Percentiles rank a stretch among this genome's conserved stretches.
These are phyloP conservation scores for Musa balbisiana DNA, from an alignment of 202 grass and related monocot genomes.

Conservation along the genomic window DNA sequence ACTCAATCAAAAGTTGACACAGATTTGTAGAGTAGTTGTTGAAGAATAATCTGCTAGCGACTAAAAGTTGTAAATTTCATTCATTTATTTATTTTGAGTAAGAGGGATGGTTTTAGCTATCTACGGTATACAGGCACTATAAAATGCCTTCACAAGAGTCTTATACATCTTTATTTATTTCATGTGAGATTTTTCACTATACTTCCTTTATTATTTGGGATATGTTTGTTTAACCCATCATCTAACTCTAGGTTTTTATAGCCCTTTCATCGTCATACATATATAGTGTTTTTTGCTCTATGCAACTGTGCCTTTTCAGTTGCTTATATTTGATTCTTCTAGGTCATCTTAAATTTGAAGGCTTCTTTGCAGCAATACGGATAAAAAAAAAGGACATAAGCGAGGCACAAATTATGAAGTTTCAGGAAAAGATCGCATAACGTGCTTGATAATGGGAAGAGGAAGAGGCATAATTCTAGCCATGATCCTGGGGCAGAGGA, in stretches of 20 bases:
- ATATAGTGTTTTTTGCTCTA: neutral
- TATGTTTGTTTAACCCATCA: no score
- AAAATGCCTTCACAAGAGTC: no score
- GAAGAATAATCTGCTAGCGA: no score
- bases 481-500: conserved; percentile 79
- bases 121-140: no score
- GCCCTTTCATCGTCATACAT: neutral
- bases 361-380: conserved; percentile 20
- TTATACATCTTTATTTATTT: no score
- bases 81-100: no score
- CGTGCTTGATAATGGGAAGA: conserved; percentile 53
- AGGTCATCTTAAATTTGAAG: conserved; percentile 2
- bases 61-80: no score
- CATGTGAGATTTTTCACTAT: no score
- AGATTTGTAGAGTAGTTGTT: no score
- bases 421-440: conserved; percentile 33
- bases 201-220: no score
- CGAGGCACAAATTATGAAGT: conserved; percentile 28
- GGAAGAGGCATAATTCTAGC: conserved; percentile 50
- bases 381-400: conserved; percentile 34
- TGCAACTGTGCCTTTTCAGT: neutral
- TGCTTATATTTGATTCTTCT: neutral
- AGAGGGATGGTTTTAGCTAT: no score
- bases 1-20: no score
- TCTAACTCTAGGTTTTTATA: neutral